A percentile compares a stretch with the other conserved stretches of the same genome.
Conservation (phyloP, 352 stramenopile species). For the Aphanomyces euteiches region DNA sequence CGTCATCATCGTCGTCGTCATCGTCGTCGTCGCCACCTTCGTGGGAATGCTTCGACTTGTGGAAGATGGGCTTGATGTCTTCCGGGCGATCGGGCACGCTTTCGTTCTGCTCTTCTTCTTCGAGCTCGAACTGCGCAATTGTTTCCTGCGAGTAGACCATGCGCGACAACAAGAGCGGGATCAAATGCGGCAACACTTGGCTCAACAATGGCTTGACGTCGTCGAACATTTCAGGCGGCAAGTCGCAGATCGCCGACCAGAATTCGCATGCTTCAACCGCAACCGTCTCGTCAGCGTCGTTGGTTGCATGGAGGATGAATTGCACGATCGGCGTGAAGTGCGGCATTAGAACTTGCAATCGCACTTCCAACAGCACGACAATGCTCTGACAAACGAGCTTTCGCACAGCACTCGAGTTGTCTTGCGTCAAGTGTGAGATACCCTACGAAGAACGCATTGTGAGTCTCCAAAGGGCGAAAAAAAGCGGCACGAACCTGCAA, state of each 20-base stretch:
- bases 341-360: conserved; percentile 85
- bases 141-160: conserved; percentile 96
- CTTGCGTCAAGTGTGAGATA: conserved; percentile 84
- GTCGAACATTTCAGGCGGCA: conserved; percentile 75
- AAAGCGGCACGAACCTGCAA: conserved; percentile 38
- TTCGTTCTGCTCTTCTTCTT: conserved; percentile 84
- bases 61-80: conserved; percentile 87
- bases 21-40: conserved; percentile 47
- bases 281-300: conserved; percentile 76
- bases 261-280: conserved; percentile 89
- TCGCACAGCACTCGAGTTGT: conserved; percentile 74
- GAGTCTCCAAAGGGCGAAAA: neutral
- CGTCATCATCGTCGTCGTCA: conserved; percentile 85
- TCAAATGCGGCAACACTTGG: conserved; percentile 83
- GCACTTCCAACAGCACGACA: conserved; percentile 84
- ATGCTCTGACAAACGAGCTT: conserved; percentile 90
- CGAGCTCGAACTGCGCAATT: conserved; percentile 83
- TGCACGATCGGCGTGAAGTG: conserved; percentile 88
- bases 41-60: conserved; percentile 42
- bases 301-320: conserved; percentile 85
- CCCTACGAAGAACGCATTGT: conserved; percentile 32
- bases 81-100: conserved; percentile 87
- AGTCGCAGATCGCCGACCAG: conserved; percentile 87
- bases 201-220: conserved; percentile 89
- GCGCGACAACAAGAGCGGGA: conserved; percentile 89